Percentiles rank a stretch among this genome's conserved stretches.
phyloP scores from a whole-genome alignment of 768 basidiomycete species.

The Agaricus sinodeliciosus region DNA sequence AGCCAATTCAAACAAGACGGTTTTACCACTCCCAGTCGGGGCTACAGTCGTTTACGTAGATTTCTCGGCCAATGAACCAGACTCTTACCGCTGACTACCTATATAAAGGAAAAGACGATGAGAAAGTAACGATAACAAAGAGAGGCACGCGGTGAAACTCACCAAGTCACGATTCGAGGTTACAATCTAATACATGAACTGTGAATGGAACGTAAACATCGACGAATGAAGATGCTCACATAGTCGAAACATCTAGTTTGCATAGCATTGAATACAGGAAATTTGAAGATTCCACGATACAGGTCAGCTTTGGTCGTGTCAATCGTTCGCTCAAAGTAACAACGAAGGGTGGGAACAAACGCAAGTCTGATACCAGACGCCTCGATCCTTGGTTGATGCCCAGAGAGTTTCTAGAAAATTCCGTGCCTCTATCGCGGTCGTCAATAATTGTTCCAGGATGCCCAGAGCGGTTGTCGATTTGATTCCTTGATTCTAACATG shows the following conservation, averaged over 20 bases:
- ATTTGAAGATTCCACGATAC: slow-evolving; percentile 79
- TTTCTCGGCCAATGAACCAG: background rate
- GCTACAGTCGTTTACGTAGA: slow-evolving; percentile 38
- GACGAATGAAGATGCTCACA: slow-evolving; percentile 33
- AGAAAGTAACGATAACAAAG: background rate
- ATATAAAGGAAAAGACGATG: slow-evolving; percentile 19
- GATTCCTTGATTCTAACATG: too few relatives aligned
- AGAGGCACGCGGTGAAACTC: slow-evolving; percentile 11
- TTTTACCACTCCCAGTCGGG: slow-evolving; percentile 96
- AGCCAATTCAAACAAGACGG: slow-evolving; percentile 87
- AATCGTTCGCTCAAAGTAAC: slow-evolving; percentile 6
- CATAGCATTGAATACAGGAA: slow-evolving; percentile 86
- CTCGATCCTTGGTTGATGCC: slow-evolving; percentile 24
- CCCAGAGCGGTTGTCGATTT: too few relatives aligned
- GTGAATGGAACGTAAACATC: background rate
- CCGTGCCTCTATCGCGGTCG: too few relatives aligned
- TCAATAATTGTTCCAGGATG: too few relatives aligned
- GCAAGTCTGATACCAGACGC: slow-evolving; percentile 67
- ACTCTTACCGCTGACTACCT: slow-evolving; percentile 68
- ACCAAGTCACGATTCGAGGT: slow-evolving; percentile 62
- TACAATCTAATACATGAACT: slow-evolving; percentile 38
- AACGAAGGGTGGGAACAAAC: slow-evolving; percentile 32
- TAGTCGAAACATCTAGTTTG: slow-evolving; percentile 79
- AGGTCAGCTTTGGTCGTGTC: slow-evolving; percentile 56
- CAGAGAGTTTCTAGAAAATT: too few relatives aligned